Evolutionary conservation across 768 basidiomycete genomes (phyloP).

Genomic region (Asterophora parasitica): DNA sequence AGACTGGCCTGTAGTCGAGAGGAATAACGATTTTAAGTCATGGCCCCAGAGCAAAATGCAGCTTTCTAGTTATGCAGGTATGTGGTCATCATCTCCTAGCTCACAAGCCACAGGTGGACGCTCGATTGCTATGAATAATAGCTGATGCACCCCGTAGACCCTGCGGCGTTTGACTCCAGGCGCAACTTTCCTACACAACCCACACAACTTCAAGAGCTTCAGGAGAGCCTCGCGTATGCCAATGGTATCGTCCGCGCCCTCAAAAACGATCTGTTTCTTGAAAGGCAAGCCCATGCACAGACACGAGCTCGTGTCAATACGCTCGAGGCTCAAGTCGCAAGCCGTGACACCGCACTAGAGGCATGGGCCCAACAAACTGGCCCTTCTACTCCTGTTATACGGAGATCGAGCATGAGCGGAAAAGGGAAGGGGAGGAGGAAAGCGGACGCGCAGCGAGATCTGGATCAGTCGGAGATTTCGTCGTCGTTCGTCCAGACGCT

Average conservation of each 20-base stretch:
- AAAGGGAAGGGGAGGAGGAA: neutral
- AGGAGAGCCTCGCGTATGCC: constrained; percentile 23
- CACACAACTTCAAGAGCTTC: neutral
- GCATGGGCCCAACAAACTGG: constrained; percentile 3
- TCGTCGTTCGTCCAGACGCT: constrained; percentile 26
- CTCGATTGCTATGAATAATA: neutral
- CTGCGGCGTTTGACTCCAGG: neutral
- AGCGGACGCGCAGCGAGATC: neutral
- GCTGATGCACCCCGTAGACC: neutral
- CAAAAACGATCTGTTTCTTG: constrained; percentile 32
- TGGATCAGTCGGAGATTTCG: constrained; percentile 25
- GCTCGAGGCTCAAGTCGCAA: constrained; percentile 45
- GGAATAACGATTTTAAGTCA: constrained; percentile 33
- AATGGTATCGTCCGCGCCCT: constrained; percentile 33
- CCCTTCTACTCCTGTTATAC: neutral
- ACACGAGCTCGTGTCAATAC: constrained; percentile 31
- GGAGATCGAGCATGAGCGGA: neutral
- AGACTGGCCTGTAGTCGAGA: constrained; percentile 25
- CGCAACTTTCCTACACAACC: neutral
- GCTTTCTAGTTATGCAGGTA: constrained; percentile 36
- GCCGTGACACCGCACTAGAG: constrained; percentile 45
- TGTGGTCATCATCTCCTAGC: constrained; percentile 10
- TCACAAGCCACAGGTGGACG: too few species aligned
- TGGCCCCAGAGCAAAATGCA: constrained; percentile 41
- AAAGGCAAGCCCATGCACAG: constrained; percentile 33